These are phyloP conservation scores for Vanilla planifolia DNA, from an alignment of 106 monocot species.

Conservation along the genomic window DNA sequence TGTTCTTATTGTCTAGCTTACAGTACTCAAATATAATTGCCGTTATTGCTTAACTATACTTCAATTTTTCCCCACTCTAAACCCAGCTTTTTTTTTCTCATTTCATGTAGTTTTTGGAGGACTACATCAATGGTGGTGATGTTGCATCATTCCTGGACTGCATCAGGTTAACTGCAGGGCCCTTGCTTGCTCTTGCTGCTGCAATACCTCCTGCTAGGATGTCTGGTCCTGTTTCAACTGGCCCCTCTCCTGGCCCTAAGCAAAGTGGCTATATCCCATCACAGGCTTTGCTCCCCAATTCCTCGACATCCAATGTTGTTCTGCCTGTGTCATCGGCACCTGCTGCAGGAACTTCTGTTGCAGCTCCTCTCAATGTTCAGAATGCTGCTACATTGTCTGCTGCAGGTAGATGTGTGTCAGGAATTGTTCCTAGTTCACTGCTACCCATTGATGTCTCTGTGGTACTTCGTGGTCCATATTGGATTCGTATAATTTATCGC, in stretches of 20 bases:
- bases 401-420: conserved; percentile 77
- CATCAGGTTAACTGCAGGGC: conserved; percentile 93
- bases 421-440: conserved; percentile 93
- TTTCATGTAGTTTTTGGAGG: conserved; percentile 87
- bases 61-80: too few species aligned
- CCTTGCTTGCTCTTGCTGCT: conserved; percentile 82
- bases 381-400: conserved; percentile 63
- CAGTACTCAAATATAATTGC: too few species aligned
- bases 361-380: conserved; percentile 47
- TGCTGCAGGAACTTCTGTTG: conserved; percentile 11
- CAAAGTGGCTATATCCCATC: conserved; percentile 32
- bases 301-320: conserved; percentile 32
- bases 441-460: conserved; percentile 97
- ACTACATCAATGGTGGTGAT: conserved; percentile 93
- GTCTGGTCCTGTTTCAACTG: conserved; percentile 66
- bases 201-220: conserved; percentile 96
- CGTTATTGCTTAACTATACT: too few species aligned
- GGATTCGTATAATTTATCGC: conserved; percentile 98
- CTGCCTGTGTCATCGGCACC: conserved; percentile 34
- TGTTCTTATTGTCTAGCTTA: too few species aligned
- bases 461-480: conserved; percentile 91
- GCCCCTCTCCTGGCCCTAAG: conserved; percentile 42
- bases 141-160: conserved; percentile 97
- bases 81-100: too few species aligned
- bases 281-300: conserved; percentile 43